Conservation (phyloP, 768 basidiomycete genomes). For the Hypholoma fasciculare region DNA sequence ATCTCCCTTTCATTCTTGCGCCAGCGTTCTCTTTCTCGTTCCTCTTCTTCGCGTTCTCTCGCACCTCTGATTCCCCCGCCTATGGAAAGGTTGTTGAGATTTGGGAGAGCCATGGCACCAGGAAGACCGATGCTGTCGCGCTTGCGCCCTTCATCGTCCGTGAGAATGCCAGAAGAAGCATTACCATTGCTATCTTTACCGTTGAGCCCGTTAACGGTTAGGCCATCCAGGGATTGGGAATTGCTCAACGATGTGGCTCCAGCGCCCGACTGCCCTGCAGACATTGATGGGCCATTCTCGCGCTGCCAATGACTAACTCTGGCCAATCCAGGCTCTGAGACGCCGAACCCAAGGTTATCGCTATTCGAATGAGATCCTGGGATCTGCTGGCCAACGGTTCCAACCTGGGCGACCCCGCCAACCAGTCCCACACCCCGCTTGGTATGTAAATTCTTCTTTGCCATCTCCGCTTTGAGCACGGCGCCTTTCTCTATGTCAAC, state of each 20-base stretch:
- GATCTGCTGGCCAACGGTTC: neutral
- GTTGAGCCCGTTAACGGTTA: constrained; percentile 1
- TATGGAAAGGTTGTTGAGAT: constrained; percentile 6
- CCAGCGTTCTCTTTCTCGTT: constrained; percentile 3
- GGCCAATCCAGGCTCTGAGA: neutral
- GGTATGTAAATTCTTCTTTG: constrained; percentile 98
- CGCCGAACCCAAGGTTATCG: neutral
- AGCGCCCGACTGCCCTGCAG: neutral
- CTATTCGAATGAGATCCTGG: neutral
- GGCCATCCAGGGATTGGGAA: neutral
- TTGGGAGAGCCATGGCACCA: neutral
- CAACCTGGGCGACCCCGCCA: constrained; percentile 27
- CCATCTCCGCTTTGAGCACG: constrained; percentile 97
- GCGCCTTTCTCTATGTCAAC: constrained; percentile 94
- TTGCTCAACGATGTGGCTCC: neutral
- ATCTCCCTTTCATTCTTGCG: constrained; percentile 50
- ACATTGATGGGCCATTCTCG: constrained; percentile 1
- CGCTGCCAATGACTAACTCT: neutral
- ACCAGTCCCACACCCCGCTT: constrained; percentile 85
- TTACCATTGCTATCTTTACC: neutral
- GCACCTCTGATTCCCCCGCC: constrained; percentile 44
- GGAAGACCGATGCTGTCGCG: constrained; percentile 14
- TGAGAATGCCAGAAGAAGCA: neutral
- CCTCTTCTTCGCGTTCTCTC: constrained; percentile 65
- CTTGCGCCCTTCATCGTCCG: constrained; percentile 20